phyloP scores from a whole-genome alignment of 2,329 filamentous ascomycete species.

The Aspergillus nomiae region DNA sequence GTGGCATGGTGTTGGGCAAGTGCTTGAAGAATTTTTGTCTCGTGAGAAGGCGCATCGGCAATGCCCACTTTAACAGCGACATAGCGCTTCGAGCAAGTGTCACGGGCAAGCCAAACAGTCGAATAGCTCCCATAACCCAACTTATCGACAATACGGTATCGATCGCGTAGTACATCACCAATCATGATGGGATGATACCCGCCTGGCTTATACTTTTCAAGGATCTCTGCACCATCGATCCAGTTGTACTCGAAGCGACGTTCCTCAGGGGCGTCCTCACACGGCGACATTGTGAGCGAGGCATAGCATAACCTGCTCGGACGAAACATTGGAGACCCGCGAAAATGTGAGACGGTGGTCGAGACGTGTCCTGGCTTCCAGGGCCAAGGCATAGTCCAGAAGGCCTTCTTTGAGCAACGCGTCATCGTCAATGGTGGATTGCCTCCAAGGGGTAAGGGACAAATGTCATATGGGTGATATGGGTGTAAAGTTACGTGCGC shows the following conservation, averaged over 20 bases:
- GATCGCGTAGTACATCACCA: conserved; percentile 30
- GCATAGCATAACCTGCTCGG: too few relatives aligned
- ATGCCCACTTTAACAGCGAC: conserved; percentile 34
- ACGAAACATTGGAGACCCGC: too few relatives aligned
- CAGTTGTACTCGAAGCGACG: conserved; percentile 28
- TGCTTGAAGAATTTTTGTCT: conserved; percentile 24
- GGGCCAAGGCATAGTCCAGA: too few relatives aligned
- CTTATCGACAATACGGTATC: conserved; percentile 47
- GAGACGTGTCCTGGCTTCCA: too few relatives aligned
- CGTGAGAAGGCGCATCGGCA: conserved; percentile 18
- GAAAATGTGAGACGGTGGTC: too few relatives aligned
- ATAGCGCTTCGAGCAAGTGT: conserved; percentile 27
- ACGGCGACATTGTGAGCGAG: too few relatives aligned
- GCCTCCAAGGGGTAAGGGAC: too few relatives aligned
- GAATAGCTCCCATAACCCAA: conserved; percentile 46
- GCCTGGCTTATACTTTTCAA: conserved; percentile 33
- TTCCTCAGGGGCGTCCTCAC: too few relatives aligned
- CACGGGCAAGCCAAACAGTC: conserved; percentile 46
- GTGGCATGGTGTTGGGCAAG: conserved; percentile 19
- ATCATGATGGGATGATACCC: conserved; percentile 40
- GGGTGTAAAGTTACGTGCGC: too few relatives aligned
- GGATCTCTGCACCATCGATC: conserved; percentile 31
- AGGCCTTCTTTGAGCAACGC: too few relatives aligned
- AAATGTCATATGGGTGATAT: too few relatives aligned
- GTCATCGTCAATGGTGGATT: too few relatives aligned